Evolutionary conservation across 2,329 filamentous ascomycete genomes (phyloP).

Genomic region (Talaromyces pinophilus): DNA sequence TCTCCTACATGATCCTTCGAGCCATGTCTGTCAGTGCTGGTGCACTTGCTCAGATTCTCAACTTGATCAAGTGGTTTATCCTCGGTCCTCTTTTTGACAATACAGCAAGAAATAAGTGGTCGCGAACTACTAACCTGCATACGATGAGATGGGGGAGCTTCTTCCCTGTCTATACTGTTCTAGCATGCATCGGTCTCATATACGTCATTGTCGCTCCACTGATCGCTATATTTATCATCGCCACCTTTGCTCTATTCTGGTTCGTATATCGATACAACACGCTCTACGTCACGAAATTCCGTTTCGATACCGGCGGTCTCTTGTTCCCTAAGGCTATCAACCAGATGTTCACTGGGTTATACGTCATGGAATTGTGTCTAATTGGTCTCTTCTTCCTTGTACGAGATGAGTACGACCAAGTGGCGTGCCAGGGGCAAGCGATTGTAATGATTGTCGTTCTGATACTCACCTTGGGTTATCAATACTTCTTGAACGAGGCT

Average conservation of each 20-base stretch:
- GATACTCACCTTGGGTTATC: conserved; percentile 72
- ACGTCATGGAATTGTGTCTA: conserved; percentile 89
- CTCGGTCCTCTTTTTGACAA: conserved; percentile 78
- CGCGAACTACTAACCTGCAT: conserved; percentile 74
- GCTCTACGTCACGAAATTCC: conserved; percentile 88
- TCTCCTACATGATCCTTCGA: conserved; percentile 96
- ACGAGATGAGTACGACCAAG: conserved; percentile 54
- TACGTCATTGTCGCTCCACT: conserved; percentile 88
- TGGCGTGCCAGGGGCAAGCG: conserved; percentile 71
- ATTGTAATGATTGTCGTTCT: conserved; percentile 79
- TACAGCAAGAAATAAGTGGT: conserved; percentile 81
- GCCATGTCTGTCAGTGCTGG: conserved; percentile 87
- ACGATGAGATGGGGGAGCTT: conserved; percentile 86
- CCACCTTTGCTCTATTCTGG: conserved; percentile 91
- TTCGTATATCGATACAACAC: conserved; percentile 95
- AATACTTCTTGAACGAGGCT: conserved; percentile 75
- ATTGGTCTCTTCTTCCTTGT: conserved; percentile 88
- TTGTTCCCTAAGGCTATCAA: conserved; percentile 92
- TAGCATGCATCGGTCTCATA: conserved; percentile 87
- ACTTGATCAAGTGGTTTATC: conserved; percentile 77
- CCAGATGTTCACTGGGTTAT: conserved; percentile 90
- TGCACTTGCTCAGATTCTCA: conserved; percentile 80
- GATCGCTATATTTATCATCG: conserved; percentile 87
- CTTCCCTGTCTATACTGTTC: conserved; percentile 95
- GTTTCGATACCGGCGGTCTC: conserved; percentile 86